Evolutionary conservation across 306 rosid species (phyloP).

Genomic region (Quercus dentata): DNA sequence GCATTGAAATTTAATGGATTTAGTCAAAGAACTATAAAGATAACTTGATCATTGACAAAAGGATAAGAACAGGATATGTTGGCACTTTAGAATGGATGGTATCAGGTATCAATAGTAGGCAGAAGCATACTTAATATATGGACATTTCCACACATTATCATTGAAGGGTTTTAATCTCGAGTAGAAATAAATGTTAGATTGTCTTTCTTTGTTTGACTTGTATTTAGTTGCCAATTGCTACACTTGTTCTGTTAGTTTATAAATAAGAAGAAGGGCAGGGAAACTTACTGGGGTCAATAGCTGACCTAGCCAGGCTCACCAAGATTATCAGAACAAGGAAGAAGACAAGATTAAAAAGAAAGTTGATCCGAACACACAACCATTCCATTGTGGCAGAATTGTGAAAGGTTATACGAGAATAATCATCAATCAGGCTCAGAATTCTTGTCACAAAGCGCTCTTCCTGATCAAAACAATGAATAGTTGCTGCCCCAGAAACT

Average conservation of each 20-base stretch:
- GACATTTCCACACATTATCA: background rate
- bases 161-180: background rate
- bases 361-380: slow-evolving; percentile 73
- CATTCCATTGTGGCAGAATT: slow-evolving; percentile 84
- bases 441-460: slow-evolving; percentile 44
- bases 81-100: background rate
- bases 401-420: slow-evolving; percentile 71
- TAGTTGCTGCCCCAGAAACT: slow-evolving; percentile 52
- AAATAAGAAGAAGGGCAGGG: slow-evolving; percentile 6
- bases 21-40: background rate
- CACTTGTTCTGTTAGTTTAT: slow-evolving; percentile 1
- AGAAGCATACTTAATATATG: no score
- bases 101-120: background rate
- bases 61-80: background rate
- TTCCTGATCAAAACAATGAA: slow-evolving; percentile 74
- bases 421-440: slow-evolving; percentile 51
- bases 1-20: background rate
- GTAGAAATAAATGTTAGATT: background rate
- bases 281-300: slow-evolving; percentile 71
- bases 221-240: background rate
- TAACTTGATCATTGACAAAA: background rate
- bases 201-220: background rate
- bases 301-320: slow-evolving; percentile 63
- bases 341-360: slow-evolving; percentile 69
- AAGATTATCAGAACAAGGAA: slow-evolving; percentile 59